phyloP scores from a whole-genome alignment of 116 monocot species.

The Phalaenopsis hybrid region DNA sequence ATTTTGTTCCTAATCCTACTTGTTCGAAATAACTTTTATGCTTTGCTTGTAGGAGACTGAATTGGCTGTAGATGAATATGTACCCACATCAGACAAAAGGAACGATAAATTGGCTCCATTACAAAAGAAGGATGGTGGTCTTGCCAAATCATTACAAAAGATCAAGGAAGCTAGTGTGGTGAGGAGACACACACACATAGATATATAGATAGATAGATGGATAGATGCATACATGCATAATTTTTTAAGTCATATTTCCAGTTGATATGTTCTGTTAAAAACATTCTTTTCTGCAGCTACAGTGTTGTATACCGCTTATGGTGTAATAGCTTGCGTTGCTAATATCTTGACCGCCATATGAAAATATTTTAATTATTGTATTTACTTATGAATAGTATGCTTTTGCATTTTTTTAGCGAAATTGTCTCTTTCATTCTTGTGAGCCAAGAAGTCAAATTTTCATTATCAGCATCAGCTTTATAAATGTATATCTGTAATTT shows the following conservation, averaged over 20 bases:
- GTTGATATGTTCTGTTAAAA: not conserved
- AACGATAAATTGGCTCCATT: slow-evolving; percentile 19
- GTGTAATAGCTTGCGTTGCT: not conserved
- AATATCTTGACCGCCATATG: not conserved
- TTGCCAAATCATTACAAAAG: slow-evolving; percentile 74
- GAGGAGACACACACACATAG: not conserved
- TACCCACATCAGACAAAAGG: slow-evolving; percentile 11
- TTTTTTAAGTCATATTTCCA: not conserved
- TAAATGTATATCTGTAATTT: not conserved
- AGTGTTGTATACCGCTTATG: not conserved
- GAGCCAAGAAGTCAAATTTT: not conserved
- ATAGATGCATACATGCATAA: not conserved
- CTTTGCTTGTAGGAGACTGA: slow-evolving; percentile 39
- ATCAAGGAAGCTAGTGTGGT: slow-evolving; percentile 82
- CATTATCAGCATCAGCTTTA: not conserved
- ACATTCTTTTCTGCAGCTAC: not conserved
- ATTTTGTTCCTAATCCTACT: not conserved
- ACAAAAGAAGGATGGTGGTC: slow-evolving; percentile 46
- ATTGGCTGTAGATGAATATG: slow-evolving; percentile 20
- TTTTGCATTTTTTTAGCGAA: not conserved
- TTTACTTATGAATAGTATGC: not conserved
- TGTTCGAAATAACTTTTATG: not conserved
- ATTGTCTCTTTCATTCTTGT: not conserved
- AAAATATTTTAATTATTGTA: not conserved
- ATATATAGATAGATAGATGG: not conserved